Base-by-base conservation (phyloP, 306 rosid genomes). In the Pachyrhizus erosus region DNA sequence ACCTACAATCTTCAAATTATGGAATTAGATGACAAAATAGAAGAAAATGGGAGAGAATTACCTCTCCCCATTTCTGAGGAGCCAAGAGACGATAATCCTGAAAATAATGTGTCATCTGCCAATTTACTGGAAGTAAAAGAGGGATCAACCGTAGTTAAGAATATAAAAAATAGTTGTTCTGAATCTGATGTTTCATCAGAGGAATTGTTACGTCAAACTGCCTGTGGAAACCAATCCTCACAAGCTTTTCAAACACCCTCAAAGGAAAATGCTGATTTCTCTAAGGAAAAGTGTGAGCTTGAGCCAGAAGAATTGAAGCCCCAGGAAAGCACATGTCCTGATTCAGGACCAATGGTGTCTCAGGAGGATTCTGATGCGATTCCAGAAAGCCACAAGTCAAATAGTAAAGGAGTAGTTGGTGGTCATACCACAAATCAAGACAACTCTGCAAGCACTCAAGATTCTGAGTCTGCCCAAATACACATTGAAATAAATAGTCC, bases 281-380 rank as follows among this genome's bases (percentile, higher is more conserved):
- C 79, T 80, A 81, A 64, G 70, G 82, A 24, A 26, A 89, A 64
- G 77, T 42, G 26, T 39, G 89, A 71, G 67, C 49, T 66, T 72
- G 87, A 86, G 89, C 70, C 82, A 66, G 88, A 87, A 74, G 88
- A 81, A 52, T 81, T 80, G 81, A 87, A 88, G 84, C 83, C 87
- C 8, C 81, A 8, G 80, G 88, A 76, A 51, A 88, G 79, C 68
- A 70, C 58, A 49, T 58, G 73, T 69, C 70, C 79, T 58, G 87
- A 87, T 66, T 82, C 85, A 21, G 80, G 64, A 54, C 76, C 76
- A 42, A 29, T 77, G 75, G 29, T 67, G 21, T 82, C 80, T 70
- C 80, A 54, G 31, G 83, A 46, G 58, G 83, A 65, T 51, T 20
- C 84, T 40, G 88, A 86, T 66, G 37, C 84, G 67, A 76, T 83